phyloP scores from a whole-genome alignment of 345 rosid genomes.

The Eucalyptus leucophloia region DNA sequence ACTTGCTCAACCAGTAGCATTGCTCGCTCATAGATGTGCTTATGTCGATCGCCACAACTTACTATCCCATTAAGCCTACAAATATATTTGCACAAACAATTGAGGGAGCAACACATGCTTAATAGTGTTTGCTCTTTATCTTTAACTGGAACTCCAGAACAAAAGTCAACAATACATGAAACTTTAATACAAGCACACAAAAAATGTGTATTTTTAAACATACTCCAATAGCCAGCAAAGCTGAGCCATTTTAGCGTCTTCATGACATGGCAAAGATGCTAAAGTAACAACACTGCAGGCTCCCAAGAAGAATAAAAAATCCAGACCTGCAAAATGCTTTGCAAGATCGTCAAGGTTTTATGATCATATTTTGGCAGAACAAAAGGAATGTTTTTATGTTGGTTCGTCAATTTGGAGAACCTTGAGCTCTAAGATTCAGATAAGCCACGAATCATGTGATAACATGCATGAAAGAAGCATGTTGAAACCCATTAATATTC shows the following conservation, averaged over 20 bases:
- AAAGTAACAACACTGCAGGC: background rate
- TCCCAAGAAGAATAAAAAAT: background rate
- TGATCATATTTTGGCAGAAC: background rate
- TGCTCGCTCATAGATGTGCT: conserved; percentile 82
- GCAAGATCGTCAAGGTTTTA: background rate
- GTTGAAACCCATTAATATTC: background rate
- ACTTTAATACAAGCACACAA: background rate
- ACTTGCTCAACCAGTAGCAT: conserved; percentile 93
- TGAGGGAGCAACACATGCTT: background rate
- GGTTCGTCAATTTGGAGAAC: background rate
- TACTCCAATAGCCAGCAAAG: background rate
- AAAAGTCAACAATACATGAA: background rate
- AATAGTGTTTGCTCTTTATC: background rate
- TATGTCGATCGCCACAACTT: conserved; percentile 70
- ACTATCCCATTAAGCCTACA: conserved; percentile 86
- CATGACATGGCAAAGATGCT: background rate
- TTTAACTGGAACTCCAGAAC: background rate
- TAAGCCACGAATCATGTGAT: background rate
- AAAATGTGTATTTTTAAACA: background rate
- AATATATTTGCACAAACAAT: background rate
- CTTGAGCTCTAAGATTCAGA: background rate
- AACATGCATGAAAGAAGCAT: background rate
- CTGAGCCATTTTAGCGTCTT: background rate
- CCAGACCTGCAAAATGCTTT: background rate
- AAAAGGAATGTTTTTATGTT: background rate